These are phyloP conservation scores for Cenchrus fungigraminus DNA, from an alignment of 176 grass and related monocot genomes.

Conservation along the genomic window DNA sequence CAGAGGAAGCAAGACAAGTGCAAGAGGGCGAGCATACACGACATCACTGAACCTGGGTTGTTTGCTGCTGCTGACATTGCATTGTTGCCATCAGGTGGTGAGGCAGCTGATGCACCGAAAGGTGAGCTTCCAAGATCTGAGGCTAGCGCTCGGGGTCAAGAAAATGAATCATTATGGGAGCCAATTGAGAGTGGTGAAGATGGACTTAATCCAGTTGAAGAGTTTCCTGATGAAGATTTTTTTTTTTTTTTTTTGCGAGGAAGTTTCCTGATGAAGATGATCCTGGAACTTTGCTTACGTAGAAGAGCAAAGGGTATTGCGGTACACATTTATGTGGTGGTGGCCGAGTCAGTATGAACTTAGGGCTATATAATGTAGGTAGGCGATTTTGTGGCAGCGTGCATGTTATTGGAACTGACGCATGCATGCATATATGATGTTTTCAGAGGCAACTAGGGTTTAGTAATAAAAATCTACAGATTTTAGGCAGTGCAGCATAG, in stretches of 20 bases:
- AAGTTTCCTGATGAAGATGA: neutral
- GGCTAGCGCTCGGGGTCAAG: neutral
- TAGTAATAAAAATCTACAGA: no score
- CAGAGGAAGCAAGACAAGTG: slow-evolving; percentile 1
- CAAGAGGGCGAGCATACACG: slow-evolving; percentile 50
- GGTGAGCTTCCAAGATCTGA: neutral
- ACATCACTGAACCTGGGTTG: slow-evolving; percentile 5
- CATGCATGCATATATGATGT: neutral
- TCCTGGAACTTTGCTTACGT: neutral
- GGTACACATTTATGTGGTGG: neutral
- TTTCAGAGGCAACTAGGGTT: no score
- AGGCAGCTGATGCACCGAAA: no score
- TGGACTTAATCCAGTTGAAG: neutral
- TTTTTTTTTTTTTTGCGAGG: no score
- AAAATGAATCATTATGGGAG: neutral
- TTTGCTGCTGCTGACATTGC: neutral
- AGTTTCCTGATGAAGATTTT: neutral
- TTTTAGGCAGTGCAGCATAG: no score
- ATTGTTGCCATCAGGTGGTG: neutral
- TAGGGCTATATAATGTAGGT: neutral
- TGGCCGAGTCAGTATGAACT: neutral
- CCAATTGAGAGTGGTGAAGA: neutral
- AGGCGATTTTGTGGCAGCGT: neutral
- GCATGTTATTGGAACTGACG: no score
- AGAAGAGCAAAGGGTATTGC: no score